Evolutionary conservation across 2,329 filamentous ascomycete genomes (phyloP).

Genomic region (Domatiomyces globalis): DNA sequence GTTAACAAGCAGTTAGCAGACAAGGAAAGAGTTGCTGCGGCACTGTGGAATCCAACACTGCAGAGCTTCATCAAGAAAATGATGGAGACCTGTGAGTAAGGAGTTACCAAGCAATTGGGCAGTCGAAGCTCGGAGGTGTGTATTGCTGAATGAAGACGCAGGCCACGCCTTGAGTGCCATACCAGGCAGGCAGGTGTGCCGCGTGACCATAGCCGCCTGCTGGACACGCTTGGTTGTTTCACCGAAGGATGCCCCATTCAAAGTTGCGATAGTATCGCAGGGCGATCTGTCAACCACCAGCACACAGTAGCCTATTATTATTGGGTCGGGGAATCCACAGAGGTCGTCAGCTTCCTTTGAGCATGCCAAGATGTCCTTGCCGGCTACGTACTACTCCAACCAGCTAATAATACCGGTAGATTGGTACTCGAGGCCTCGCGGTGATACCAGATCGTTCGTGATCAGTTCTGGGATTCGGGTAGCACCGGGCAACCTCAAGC

Average conservation of each 20-base stretch:
- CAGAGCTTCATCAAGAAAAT: slow-evolving; percentile 84
- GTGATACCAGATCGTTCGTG: neutral
- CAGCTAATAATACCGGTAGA: no score
- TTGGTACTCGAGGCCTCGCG: no score
- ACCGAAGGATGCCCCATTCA: no score
- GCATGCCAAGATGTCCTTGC: no score
- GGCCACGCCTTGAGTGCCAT: neutral
- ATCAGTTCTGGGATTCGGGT: neutral
- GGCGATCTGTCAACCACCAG: no score
- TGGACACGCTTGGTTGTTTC: neutral
- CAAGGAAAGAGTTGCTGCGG: slow-evolving; percentile 91
- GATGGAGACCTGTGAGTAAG: slow-evolving; percentile 65
- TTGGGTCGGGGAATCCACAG: no score
- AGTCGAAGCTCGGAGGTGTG: no score
- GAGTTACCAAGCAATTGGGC: neutral
- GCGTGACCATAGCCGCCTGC: neutral
- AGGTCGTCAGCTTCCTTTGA: no score
- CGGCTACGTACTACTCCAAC: no score
- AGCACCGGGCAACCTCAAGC: neutral
- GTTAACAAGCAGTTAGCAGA: slow-evolving; percentile 94
- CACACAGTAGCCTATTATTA: no score
- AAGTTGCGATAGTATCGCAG: no score
- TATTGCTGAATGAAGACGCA: neutral
- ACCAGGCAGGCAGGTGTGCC: no score
- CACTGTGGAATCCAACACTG: slow-evolving; percentile 81